Evolutionary conservation across 78 protist species (phyloP).

Genomic region (Dictyostelium brefeldianum): DNA sequence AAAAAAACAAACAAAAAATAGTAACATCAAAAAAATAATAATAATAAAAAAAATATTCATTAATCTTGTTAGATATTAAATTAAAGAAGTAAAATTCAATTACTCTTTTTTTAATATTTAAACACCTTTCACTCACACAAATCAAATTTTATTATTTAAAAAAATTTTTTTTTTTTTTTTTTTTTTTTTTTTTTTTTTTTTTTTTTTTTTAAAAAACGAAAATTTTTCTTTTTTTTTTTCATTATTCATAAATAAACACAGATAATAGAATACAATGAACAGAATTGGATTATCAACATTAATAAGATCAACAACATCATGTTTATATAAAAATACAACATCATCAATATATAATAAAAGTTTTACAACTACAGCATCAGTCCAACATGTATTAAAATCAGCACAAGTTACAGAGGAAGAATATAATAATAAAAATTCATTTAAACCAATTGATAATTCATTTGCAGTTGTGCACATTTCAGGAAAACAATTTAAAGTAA

Average conservation of each 20-base stretch:
- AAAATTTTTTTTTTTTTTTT: background rate
- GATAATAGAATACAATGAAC: background rate
- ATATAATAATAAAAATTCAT: background rate
- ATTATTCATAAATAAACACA: background rate
- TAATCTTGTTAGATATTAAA: too few species aligned
- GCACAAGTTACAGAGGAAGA: background rate
- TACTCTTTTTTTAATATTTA: too few species aligned
- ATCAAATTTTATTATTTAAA: too few species aligned
- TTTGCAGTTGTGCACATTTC: constrained; percentile 80
- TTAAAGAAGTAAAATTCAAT: too few species aligned
- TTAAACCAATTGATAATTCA: constrained; percentile 35
- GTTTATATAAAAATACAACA: background rate
- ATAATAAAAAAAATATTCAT: too few species aligned
- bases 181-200: constrained; percentile 10
- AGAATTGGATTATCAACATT: background rate
- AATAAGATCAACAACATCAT: background rate
- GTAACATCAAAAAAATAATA: too few species aligned
- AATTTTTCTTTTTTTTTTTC: background rate
- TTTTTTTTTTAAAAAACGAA: background rate
- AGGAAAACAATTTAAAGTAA: constrained; percentile 83
- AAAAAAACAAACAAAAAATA: too few species aligned
- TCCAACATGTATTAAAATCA: background rate
- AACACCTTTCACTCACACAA: too few species aligned
- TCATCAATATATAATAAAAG: background rate
- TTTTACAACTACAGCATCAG: background rate